A percentile compares a stretch with the other conserved stretches of the same genome.
These are phyloP conservation scores for Neurospora intermedia DNA, from an alignment of 495 filamentous ascomycete genomes.

Conservation along the genomic window DNA sequence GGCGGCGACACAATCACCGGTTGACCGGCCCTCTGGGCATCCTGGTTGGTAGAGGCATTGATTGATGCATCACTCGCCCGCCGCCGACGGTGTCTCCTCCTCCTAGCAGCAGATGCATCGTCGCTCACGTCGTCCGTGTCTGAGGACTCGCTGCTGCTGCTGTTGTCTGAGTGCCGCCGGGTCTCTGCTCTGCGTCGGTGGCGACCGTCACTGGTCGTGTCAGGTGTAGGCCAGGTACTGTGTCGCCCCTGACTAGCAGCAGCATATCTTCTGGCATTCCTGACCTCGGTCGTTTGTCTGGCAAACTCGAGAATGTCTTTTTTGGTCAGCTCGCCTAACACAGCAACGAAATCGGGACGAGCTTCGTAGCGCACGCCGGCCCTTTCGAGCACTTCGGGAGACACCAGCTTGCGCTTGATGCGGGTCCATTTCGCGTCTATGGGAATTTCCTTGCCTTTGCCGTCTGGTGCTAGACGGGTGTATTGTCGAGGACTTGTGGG, in stretches of 20 bases:
- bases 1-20: slow-evolving; percentile 36
- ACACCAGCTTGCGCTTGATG: slow-evolving; percentile 53
- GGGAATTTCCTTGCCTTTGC: slow-evolving; percentile 48
- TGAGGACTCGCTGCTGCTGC: slow-evolving; percentile 10
- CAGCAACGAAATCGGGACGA: slow-evolving; percentile 53
- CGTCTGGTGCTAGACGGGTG: slow-evolving; percentile 36
- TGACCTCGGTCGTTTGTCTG: slow-evolving; percentile 42
- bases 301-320: slow-evolving; percentile 53
- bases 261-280: slow-evolving; percentile 26
- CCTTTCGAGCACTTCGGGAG: slow-evolving; percentile 53
- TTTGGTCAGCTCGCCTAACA: slow-evolving; percentile 49
- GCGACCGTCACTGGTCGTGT: slow-evolving; percentile 8
- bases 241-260: neutral
- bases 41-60: slow-evolving; percentile 8
- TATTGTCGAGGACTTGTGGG: slow-evolving; percentile 4
- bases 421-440: slow-evolving; percentile 61
- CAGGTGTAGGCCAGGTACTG: slow-evolving; percentile 1
- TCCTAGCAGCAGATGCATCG: slow-evolving; percentile 9
- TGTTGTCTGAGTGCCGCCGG: neutral
- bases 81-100: neutral
- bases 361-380: slow-evolving; percentile 60
- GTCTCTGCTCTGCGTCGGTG: neutral
- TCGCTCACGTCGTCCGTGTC: slow-evolving; percentile 14
- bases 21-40: slow-evolving; percentile 15
- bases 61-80: neutral